phyloP scores from a whole-genome alignment of 257 asterid species.

The Gentiana dahurica region DNA sequence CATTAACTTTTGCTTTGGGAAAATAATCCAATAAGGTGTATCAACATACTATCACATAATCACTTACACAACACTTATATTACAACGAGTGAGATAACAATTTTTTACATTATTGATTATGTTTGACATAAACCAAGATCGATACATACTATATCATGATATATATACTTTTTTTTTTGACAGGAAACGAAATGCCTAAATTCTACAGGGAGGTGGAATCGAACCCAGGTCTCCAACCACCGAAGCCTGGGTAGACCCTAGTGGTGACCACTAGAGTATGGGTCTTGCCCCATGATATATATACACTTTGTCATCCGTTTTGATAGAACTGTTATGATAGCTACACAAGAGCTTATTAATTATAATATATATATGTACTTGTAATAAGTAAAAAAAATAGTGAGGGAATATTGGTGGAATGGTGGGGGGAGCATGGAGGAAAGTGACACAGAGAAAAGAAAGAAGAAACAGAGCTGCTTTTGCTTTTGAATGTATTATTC shows the following conservation, averaged over 20 bases:
- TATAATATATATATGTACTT: not conserved
- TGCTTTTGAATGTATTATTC: slow-evolving; percentile 15
- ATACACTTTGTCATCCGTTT: not conserved
- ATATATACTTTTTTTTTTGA: no score
- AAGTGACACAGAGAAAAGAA: not conserved
- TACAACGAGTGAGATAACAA: no score
- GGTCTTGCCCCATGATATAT: not conserved
- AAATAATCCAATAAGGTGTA: no score
- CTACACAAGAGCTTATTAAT: not conserved
- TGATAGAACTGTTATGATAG: not conserved
- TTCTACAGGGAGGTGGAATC: no score
- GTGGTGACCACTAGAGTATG: not conserved
- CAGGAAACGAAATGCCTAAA: not conserved
- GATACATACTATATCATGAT: no score
- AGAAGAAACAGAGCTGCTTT: slow-evolving; percentile 11
- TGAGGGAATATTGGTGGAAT: not conserved
- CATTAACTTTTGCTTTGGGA: no score
- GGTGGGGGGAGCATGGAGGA: not conserved
- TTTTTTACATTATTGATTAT: no score
- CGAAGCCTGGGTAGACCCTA: not conserved
- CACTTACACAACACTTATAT: no score
- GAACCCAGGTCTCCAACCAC: no score
- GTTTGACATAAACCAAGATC: no score
- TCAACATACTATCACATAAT: no score
- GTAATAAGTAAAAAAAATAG: not conserved